Percentiles rank a stretch among this genome's conserved stretches.
These are phyloP conservation scores for Eleusine coracana DNA, from an alignment of 176 grass and related monocot species.

Conservation along the genomic window DNA sequence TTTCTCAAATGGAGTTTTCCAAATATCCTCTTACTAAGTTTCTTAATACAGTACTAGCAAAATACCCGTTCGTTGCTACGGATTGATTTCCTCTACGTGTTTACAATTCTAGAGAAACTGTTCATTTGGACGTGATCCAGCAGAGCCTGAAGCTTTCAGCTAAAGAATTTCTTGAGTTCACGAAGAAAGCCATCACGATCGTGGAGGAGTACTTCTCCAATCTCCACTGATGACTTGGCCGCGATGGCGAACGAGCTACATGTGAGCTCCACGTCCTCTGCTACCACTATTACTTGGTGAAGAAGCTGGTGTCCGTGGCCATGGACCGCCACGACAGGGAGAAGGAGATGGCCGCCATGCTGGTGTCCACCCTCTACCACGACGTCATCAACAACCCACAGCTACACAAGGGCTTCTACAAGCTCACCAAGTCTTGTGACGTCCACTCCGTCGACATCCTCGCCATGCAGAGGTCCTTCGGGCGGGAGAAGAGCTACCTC, in stretches of 20 bases:
- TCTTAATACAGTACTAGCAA: too few species aligned
- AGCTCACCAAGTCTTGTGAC: conserved; percentile 69
- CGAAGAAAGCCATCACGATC: conserved; percentile 54
- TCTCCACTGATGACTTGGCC: conserved; percentile 54
- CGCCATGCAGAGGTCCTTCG: conserved; percentile 44
- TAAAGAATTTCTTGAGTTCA: conserved; percentile 54
- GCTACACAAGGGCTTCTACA: conserved; percentile 62
- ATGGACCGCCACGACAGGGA: conserved; percentile 85
- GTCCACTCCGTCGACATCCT: conserved; percentile 78
- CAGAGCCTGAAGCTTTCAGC: conserved; percentile 44
- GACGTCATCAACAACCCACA: conserved; percentile 58
- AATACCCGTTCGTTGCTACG: too few species aligned
- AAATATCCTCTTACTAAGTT: too few species aligned
- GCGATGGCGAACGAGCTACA: conserved; percentile 53
- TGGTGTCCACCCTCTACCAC: conserved; percentile 67
- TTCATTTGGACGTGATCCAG: conserved; percentile 19
- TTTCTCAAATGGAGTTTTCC: too few species aligned
- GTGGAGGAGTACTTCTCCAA: conserved; percentile 52
- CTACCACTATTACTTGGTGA: conserved; percentile 75
- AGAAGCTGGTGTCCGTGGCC: conserved; percentile 65
- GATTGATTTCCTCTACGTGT: conserved; percentile 6
- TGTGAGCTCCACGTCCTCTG: conserved; percentile 50
- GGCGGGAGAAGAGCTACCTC: conserved; percentile 50
- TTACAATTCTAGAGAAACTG: neutral
- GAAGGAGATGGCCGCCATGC: conserved; percentile 76